Base-by-base conservation (phyloP, 495 filamentous ascomycete species). In the Stereocaulon alpinum region DNA sequence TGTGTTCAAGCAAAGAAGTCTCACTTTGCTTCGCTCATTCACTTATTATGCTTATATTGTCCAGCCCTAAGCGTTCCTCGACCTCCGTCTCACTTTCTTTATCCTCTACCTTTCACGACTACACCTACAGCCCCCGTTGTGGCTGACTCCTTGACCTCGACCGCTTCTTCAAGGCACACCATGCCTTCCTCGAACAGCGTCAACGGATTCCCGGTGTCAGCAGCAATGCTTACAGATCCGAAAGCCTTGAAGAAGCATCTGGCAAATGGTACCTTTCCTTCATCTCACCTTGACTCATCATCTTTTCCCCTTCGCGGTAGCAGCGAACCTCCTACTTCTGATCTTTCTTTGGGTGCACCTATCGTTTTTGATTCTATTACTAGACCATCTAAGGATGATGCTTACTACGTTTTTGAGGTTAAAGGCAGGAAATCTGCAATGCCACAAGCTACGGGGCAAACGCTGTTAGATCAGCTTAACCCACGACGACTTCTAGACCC, bases 401-500 rank as follows among this genome's bases (percentile, higher is more conserved):
- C 66, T 68, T 32, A 68, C 56, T 4, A 42, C 49, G 14, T 44
- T 6, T 27, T 52, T 45, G 34, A 62, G 56, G 51, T 27, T 32
- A 54, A 55, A 58, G 52, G 41, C 30, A 61, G 56, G 29, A 56
- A 62, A n/a, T 11, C 62, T 27, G 34, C 34, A 49, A 27, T 15
- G 17, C 6, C 34, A 37, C 22, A 48, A 34, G 27, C 30, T 1
- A 3, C 47, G 9, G 27, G 18, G 56, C 56, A 22, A 44, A 11
- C 24, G 5, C 51, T 45, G 32, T 54, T 43, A 1, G 30, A 18
- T 43, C 40, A 37, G 1, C 49, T 62, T 48, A 55, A 58, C 42
- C 51, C 66, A 17, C 63, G 58, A 18, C 66, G 63, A 34, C 58
- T 68, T 50, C 59, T 68, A 3, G 64, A 68, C 49, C 66, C 66